Evolutionary conservation across 371 early-diverging fungal genomes (phyloP).

Genomic region (Cokeromyces recurvatus): DNA sequence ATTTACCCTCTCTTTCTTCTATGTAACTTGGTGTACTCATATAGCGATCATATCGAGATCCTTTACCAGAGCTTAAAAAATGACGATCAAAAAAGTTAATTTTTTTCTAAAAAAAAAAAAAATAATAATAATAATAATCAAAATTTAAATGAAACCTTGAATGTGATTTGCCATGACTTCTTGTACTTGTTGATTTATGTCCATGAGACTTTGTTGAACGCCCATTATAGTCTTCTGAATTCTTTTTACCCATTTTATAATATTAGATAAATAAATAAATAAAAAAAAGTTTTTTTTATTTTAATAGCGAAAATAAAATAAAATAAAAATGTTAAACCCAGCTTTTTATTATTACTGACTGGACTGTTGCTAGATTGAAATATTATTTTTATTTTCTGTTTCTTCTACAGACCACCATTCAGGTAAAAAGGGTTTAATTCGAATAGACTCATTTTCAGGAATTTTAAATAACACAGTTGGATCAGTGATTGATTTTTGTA

Average conservation of each 20-base stretch:
- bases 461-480: conserved; percentile 20
- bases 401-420: conserved; percentile 49
- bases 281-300: background rate
- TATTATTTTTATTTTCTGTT: too few species aligned
- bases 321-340: conserved; percentile 2
- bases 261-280: background rate
- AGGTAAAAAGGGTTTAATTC: conserved; percentile 50
- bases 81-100: too few species aligned
- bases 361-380: too few species aligned
- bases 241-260: conserved; percentile 23
- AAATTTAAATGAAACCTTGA: too few species aligned
- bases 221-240: conserved; percentile 20
- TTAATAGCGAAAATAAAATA: background rate
- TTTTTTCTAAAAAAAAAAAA: background rate
- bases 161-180: conserved; percentile 14
- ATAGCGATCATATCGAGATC: conserved; percentile 20
- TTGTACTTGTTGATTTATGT: conserved; percentile 5
- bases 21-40: conserved; percentile 11
- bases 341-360: background rate
- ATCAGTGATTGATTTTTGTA: conserved; percentile 25
- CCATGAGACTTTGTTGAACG: conserved; percentile 5
- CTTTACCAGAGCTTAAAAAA: conserved; percentile 8
- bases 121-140: background rate
- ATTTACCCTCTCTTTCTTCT: conserved; percentile 7
- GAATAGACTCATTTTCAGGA: conserved; percentile 30